Evolutionary conservation across 1,284 basidiomycete genomes (phyloP).

Genomic region (Pseudozyma pruni): DNA sequence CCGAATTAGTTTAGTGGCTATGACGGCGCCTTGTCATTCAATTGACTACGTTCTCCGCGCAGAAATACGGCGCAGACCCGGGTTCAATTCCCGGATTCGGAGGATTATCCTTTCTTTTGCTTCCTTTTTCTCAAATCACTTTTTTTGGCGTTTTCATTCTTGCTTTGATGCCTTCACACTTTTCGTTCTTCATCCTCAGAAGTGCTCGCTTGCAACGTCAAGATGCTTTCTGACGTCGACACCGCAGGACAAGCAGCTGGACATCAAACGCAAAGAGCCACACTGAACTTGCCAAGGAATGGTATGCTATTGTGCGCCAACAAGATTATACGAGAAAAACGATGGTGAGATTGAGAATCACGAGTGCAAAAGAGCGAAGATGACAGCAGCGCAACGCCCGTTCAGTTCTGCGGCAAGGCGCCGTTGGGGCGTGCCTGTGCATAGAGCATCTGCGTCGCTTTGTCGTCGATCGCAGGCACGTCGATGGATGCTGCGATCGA

Average conservation of each 20-base stretch:
- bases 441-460: constrained; percentile 39
- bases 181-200: neutral
- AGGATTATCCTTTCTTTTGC: constrained; percentile 12
- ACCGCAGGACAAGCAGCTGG: too few species aligned
- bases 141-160: neutral
- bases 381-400: neutral
- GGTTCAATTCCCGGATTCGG: constrained; percentile 60
- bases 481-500: constrained; percentile 53
- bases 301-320: constrained; percentile 8
- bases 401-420: constrained; percentile 28
- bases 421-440: constrained; percentile 27
- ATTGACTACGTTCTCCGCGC: constrained; percentile 31
- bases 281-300: constrained; percentile 15
- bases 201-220: too few species aligned
- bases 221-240: too few species aligned
- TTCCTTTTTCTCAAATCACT: constrained; percentile 1
- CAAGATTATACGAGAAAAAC: neutral
- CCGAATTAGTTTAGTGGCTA: constrained; percentile 62
- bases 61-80: constrained; percentile 52
- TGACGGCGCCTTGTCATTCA: constrained; percentile 56
- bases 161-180: neutral
- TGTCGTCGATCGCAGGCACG: constrained; percentile 26
- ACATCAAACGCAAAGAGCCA: too few species aligned
- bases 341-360: neutral
- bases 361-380: neutral